Conservation (phyloP, 2,329 filamentous ascomycete species). For the Aspergillus caelatus region DNA sequence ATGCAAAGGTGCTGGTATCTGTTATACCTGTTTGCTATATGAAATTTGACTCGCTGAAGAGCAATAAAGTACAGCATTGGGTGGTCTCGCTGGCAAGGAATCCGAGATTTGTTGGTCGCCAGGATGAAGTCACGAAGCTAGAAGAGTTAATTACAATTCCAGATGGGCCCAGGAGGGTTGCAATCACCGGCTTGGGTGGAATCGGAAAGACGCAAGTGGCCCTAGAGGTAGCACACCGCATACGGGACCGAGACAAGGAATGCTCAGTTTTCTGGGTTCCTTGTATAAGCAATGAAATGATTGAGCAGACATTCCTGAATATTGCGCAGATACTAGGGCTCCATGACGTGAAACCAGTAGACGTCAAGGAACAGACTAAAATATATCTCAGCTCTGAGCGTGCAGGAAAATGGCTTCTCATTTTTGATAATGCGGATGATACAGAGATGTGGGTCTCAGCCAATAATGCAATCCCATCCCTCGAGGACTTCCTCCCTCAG, state of each 20-base stretch:
- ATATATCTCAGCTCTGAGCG: constrained; percentile 14
- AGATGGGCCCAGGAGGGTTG: not conserved
- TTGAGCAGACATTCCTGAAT: constrained; percentile 19
- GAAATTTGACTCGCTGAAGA: not conserved
- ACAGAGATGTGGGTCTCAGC: too few relatives aligned
- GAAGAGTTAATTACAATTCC: not conserved
- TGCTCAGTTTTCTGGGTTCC: constrained; percentile 33
- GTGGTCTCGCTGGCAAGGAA: constrained; percentile 22
- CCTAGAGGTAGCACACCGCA: constrained; percentile 26
- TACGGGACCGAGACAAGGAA: constrained; percentile 16
- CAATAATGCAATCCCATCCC: not conserved
- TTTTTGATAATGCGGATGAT: constrained; percentile 12
- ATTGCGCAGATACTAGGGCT: constrained; percentile 14
- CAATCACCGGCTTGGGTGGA: constrained; percentile 17
- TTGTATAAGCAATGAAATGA: constrained; percentile 22
- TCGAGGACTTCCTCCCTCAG: constrained; percentile 18
- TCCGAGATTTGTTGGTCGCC: not conserved
- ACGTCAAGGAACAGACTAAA: constrained; percentile 11
- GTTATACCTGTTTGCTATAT: not conserved
- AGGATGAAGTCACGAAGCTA: not conserved
- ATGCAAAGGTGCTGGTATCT: constrained; percentile 10
- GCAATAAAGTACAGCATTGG: constrained; percentile 8
- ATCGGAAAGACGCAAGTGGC: constrained; percentile 14
- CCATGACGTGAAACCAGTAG: constrained; percentile 3
- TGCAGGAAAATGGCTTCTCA: constrained; percentile 25